These are phyloP conservation scores for Aspergillus jensenii DNA, from an alignment of 2,329 filamentous ascomycete species.

Conservation along the genomic window DNA sequence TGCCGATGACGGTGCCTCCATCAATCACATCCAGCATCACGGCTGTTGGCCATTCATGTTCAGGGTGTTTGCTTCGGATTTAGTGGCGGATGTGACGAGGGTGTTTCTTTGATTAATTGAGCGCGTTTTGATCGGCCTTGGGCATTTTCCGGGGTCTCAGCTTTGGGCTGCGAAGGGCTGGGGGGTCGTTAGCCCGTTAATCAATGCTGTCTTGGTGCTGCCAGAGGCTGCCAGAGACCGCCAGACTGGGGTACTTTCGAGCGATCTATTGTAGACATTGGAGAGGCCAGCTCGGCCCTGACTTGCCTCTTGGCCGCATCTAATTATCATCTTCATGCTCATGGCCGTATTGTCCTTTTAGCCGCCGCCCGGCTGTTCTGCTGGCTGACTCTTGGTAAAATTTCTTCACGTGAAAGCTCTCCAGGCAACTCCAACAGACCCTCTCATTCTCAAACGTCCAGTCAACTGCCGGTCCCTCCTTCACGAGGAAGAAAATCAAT, in stretches of 20 bases:
- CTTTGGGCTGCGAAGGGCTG: neutral
- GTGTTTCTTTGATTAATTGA: neutral
- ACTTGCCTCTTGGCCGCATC: neutral
- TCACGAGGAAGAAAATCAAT: slow-evolving; percentile 3
- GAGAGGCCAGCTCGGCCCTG: slow-evolving; percentile 1
- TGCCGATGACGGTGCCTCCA: neutral
- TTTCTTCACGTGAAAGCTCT: slow-evolving; percentile 16
- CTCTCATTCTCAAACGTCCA: neutral
- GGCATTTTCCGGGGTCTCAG: neutral
- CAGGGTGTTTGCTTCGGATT: neutral
- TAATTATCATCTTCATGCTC: neutral
- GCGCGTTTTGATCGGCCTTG: neutral
- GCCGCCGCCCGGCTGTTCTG: neutral
- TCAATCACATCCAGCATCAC: slow-evolving; percentile 1
- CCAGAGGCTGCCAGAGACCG: neutral
- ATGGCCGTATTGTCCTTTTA: neutral
- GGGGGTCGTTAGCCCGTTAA: neutral
- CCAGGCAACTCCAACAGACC: neutral
- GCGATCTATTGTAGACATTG: neutral
- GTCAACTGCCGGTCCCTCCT: slow-evolving; percentile 1
- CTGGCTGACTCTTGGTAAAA: neutral
- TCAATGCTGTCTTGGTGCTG: neutral
- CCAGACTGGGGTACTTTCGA: neutral
- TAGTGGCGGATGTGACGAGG: neutral
- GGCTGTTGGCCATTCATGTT: neutral